A percentile compares a stretch with the other conserved stretches of the same genome.
Evolutionary conservation across 768 basidiomycete genomes (phyloP).

Genomic region (Boletus fagicola): DNA sequence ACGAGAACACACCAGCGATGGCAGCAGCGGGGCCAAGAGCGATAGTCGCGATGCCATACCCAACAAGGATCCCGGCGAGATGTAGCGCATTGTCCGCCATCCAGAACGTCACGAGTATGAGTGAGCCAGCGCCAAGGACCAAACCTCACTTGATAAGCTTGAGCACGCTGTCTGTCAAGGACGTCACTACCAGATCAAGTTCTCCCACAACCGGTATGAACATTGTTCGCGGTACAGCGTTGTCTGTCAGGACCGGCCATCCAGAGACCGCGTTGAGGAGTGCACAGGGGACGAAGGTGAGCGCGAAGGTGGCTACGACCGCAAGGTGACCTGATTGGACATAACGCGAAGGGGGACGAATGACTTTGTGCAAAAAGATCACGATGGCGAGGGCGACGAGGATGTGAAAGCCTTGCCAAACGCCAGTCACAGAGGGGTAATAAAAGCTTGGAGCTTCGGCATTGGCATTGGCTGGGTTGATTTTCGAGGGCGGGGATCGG

Average conservation of each 20-base stretch:
- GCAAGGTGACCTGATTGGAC: too few species aligned
- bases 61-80: slow-evolving; percentile 36
- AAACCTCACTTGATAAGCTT: too few species aligned
- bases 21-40: slow-evolving; percentile 53
- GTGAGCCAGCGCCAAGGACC: too few species aligned
- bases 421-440: slow-evolving; percentile 45
- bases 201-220: too few species aligned
- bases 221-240: too few species aligned
- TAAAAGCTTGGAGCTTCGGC: slow-evolving; percentile 49
- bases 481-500: slow-evolving; percentile 19
- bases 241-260: too few species aligned
- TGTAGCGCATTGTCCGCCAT: too few species aligned
- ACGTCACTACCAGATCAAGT: too few species aligned
- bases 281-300: too few species aligned
- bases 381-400: slow-evolving; percentile 41
- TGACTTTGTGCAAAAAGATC: slow-evolving; percentile 37
- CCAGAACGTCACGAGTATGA: slow-evolving; percentile 50
- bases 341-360: slow-evolving; percentile 34
- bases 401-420: slow-evolving; percentile 57
- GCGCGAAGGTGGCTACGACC: too few species aligned
- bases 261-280: too few species aligned
- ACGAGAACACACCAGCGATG: slow-evolving; percentile 45
- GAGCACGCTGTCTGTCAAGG: too few species aligned
- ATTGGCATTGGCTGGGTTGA: slow-evolving; percentile 47
- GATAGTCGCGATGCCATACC: slow-evolving; percentile 43